Conservation (phyloP, 2,329 filamentous ascomycete genomes). For the Diaporthe vexans region DNA sequence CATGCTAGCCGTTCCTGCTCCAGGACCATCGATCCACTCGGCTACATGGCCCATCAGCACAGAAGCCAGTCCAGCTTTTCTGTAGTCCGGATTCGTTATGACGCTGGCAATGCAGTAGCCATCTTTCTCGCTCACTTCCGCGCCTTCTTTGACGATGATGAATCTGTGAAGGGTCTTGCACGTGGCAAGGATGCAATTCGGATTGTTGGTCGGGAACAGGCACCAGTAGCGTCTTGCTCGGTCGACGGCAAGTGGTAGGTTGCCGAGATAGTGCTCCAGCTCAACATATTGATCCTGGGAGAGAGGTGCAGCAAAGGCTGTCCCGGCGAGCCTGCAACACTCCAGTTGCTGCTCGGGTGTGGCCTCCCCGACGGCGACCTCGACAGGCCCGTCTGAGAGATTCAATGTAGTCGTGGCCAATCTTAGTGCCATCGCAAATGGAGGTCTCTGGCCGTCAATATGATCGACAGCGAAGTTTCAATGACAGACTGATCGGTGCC, state of each 20-base stretch:
- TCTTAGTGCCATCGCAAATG: background rate
- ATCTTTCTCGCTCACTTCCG: background rate
- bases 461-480: background rate
- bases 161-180: slow-evolving; percentile 30
- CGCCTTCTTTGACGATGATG: background rate
- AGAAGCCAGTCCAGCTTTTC: slow-evolving; percentile 13
- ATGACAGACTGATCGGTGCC: background rate
- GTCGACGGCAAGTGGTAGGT: background rate
- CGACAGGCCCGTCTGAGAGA: slow-evolving; percentile 3
- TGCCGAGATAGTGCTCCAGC: slow-evolving; percentile 19
- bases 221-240: slow-evolving; percentile 10
- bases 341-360: background rate
- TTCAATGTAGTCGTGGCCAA: slow-evolving; percentile 2
- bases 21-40: slow-evolving; percentile 19
- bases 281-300: slow-evolving; percentile 20
- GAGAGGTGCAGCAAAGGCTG: slow-evolving; percentile 20
- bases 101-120: slow-evolving; percentile 30
- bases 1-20: slow-evolving; percentile 12
- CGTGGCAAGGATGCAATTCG: slow-evolving; percentile 19
- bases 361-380: background rate
- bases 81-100: slow-evolving; percentile 12
- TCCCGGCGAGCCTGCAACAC: slow-evolving; percentile 20
- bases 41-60: slow-evolving; percentile 8
- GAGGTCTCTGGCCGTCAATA: background rate
- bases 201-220: slow-evolving; percentile 7